phyloP scores from a whole-genome alignment of 495 filamentous ascomycete genomes.

The Penicillium parvum region DNA sequence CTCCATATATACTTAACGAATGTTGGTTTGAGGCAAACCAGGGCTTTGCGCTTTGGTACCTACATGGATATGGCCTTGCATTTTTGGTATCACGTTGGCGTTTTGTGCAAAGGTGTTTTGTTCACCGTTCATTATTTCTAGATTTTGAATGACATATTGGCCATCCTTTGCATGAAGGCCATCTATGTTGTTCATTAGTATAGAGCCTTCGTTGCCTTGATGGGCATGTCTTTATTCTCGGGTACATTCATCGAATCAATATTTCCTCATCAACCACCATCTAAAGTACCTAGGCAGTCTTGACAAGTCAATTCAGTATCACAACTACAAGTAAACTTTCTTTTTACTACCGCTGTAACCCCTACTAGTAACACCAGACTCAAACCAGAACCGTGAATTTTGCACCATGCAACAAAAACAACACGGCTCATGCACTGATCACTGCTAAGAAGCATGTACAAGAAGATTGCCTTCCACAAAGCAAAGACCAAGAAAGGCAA shows the following conservation, averaged over 20 bases:
- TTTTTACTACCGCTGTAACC: too few relatives aligned
- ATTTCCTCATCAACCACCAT: too few relatives aligned
- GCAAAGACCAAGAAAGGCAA: neutral
- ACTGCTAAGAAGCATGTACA: slow-evolving; percentile 29
- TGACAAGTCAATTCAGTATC: too few relatives aligned
- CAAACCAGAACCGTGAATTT: slow-evolving; percentile 1
- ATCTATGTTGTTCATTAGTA: too few relatives aligned
- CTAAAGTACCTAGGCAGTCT: too few relatives aligned
- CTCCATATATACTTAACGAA: slow-evolving; percentile 24
- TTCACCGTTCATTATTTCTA: too few relatives aligned
- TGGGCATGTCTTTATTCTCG: neutral
- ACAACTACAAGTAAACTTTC: too few relatives aligned
- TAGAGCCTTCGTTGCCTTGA: neutral
- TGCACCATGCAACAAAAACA: slow-evolving; percentile 16
- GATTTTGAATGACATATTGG: too few relatives aligned
- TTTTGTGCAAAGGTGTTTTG: too few relatives aligned
- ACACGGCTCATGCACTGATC: slow-evolving; percentile 14
- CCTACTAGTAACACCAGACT: neutral
- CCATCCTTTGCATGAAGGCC: too few relatives aligned
- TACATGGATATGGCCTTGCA: neutral
- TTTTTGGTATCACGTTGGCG: neutral
- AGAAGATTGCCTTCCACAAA: slow-evolving; percentile 8
- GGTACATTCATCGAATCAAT: too few relatives aligned
- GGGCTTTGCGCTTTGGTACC: neutral
- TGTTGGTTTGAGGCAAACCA: neutral